These are phyloP conservation scores for Emydomyces testavorans DNA, from an alignment of 2,329 filamentous ascomycete species.

Conservation along the genomic window DNA sequence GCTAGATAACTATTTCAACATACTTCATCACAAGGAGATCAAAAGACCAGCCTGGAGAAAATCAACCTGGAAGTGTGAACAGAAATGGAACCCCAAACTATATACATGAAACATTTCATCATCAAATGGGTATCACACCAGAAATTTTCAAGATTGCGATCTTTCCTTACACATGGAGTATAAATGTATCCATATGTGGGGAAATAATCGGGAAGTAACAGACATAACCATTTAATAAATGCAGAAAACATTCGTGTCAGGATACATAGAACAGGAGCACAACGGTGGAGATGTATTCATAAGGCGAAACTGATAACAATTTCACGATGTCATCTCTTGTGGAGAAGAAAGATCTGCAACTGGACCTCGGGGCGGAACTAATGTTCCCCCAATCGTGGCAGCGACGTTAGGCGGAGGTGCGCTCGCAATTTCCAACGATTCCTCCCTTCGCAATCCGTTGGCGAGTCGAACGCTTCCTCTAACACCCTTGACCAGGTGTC, in stretches of 20 bases:
- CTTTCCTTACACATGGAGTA: too few species aligned
- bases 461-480: slow-evolving; percentile 56
- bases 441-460: slow-evolving; percentile 23
- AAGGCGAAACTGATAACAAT: background rate
- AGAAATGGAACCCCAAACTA: too few species aligned
- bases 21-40: too few species aligned
- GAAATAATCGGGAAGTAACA: too few species aligned
- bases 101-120: too few species aligned
- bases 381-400: slow-evolving; percentile 22
- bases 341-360: slow-evolving; percentile 15
- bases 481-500: slow-evolving; percentile 55
- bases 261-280: background rate
- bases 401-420: slow-evolving; percentile 8
- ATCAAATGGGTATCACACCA: too few species aligned
- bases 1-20: too few species aligned
- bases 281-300: background rate
- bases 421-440: background rate
- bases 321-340: background rate
- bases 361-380: slow-evolving; percentile 18
- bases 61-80: too few species aligned
- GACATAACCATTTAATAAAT: background rate
- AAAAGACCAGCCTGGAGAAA: too few species aligned
- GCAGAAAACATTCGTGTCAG: background rate
- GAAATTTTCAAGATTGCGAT: too few species aligned
- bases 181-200: too few species aligned